Evolutionary conservation across 2,329 filamentous ascomycete genomes (phyloP), one percentile per base, ranked within the genome.

Genomic region (Venturia oleaginea): DNA sequence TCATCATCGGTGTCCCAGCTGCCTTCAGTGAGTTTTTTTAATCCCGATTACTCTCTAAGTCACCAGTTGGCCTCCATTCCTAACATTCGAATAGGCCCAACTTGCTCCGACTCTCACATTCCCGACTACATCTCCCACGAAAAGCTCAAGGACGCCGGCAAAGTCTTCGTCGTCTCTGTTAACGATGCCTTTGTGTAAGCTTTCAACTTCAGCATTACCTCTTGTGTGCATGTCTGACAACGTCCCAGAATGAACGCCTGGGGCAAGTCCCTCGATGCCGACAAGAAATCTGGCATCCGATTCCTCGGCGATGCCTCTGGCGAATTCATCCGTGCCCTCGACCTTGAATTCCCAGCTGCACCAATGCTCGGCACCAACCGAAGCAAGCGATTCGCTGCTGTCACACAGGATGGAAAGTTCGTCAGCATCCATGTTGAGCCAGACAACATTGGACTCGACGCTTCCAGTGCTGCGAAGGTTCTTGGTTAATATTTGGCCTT

Each of bases 151-250:
- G 51, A 57, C 51, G 51, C 51, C 27, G 51, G 51, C 2, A 57
- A 57, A 22, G 51, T 57, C 51, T 57, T 57, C 27, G 51, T 57
- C 51, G 13, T 57, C 51, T 37, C 51, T 19, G 51, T 57, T 30
- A 57, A 57, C 51, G 51, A 57, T 34, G 51, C 51, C 30, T 57
- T 57, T 13, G 51, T 57, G 51, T 57, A 34, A 34, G 51, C 34
- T 5, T 8, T 11, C 17, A 10, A 17, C 30, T 57, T 6, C 10
- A n/a, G 30, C 5, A 11, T n/a, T 7, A 11, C 7, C 6, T 32
- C 15, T 6, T 15, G 30, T 13, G 11, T 17, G 10, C 30, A n/a
- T 10, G 19, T 5, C 51, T 57, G 3, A 57, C 38, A 40, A 15
- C 11, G 30, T 11, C 0, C 3, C 24, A 57, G 51, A 15, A 57